Conservation (phyloP, 2,329 filamentous ascomycete species). For the Aspergillus sp. region DNA sequence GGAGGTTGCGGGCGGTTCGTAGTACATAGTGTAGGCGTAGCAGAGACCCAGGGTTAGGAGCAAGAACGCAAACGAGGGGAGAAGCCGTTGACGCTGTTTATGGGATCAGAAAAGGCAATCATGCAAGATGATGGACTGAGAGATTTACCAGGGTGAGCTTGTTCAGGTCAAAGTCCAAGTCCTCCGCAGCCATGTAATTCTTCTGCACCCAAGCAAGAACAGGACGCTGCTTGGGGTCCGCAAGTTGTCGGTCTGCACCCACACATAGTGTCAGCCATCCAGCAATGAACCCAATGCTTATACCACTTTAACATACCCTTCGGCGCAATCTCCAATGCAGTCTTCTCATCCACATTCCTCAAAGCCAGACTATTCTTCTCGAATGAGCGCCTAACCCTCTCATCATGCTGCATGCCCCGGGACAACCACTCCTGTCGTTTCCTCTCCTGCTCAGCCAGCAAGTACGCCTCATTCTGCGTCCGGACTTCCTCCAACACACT, state of each 20-base stretch:
- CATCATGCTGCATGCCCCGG: conserved; percentile 49
- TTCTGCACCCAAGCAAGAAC: conserved; percentile 47
- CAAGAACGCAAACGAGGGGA: conserved; percentile 46
- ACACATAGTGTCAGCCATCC: not conserved
- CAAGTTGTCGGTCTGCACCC: conserved; percentile 39
- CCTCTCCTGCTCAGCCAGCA: conserved; percentile 47
- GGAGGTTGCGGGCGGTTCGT: conserved; percentile 49
- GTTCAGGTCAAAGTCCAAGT: conserved; percentile 35
- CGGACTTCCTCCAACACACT: conserved; percentile 45
- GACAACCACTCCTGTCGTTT: conserved; percentile 56
- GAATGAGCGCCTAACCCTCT: conserved; percentile 33
- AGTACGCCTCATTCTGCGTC: conserved; percentile 42
- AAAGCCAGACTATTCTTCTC: conserved; percentile 36
- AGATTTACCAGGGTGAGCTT: conserved; percentile 39
- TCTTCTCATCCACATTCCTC: conserved; percentile 38
- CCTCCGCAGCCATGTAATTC: conserved; percentile 42
- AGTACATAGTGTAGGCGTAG: conserved; percentile 50
- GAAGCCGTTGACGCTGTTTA: conserved; percentile 46
- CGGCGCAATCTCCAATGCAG: conserved; percentile 38
- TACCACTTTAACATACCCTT: not conserved
- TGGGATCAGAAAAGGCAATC: not conserved
- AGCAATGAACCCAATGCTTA: not conserved
- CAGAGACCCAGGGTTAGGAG: conserved; percentile 43
- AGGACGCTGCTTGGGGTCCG: conserved; percentile 42
- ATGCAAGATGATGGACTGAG: not conserved